Conservation (phyloP, 2,329 filamentous ascomycete species). For the Chaetothyriales sp. region DNA sequence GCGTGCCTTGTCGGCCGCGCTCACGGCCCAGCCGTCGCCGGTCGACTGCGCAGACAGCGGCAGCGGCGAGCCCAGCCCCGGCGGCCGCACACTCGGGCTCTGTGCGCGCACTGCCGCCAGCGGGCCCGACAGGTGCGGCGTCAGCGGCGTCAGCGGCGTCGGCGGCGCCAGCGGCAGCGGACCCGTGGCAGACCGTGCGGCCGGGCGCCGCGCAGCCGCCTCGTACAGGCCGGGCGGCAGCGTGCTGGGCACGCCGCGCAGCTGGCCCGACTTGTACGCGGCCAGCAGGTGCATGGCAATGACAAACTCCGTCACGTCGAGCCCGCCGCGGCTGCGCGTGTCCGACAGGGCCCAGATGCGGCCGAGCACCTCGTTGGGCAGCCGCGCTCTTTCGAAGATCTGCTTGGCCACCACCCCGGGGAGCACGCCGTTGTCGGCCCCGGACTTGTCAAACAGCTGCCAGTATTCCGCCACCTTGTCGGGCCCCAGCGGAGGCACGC, state of each 20-base stretch:
- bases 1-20: constrained; percentile 66
- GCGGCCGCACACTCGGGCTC: constrained; percentile 45
- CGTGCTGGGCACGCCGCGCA: constrained; percentile 65
- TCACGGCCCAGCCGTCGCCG: constrained; percentile 67
- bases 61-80: constrained; percentile 37
- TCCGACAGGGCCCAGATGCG: constrained; percentile 93
- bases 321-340: constrained; percentile 75
- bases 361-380: constrained; percentile 83
- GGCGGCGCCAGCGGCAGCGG: constrained; percentile 53
- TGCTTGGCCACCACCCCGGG: constrained; percentile 65
- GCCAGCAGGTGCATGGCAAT: constrained; percentile 96
- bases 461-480: constrained; percentile 86
- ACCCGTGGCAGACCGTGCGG: constrained; percentile 34
- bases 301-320: constrained; percentile 84
- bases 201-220: constrained; percentile 61
- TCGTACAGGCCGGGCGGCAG: constrained; percentile 82
- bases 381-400: constrained; percentile 84
- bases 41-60: constrained; percentile 39
- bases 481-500: constrained; percentile 74
- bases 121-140: neutral
- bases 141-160: constrained; percentile 54
- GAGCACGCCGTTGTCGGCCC: constrained; percentile 60
- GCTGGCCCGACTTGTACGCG: constrained; percentile 70
- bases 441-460: constrained; percentile 79
- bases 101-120: constrained; percentile 44